Evolutionary conservation across 228 moss, liverwort and hornwort genomes (phyloP).

Genomic region (Sphagnum magellanicum): DNA sequence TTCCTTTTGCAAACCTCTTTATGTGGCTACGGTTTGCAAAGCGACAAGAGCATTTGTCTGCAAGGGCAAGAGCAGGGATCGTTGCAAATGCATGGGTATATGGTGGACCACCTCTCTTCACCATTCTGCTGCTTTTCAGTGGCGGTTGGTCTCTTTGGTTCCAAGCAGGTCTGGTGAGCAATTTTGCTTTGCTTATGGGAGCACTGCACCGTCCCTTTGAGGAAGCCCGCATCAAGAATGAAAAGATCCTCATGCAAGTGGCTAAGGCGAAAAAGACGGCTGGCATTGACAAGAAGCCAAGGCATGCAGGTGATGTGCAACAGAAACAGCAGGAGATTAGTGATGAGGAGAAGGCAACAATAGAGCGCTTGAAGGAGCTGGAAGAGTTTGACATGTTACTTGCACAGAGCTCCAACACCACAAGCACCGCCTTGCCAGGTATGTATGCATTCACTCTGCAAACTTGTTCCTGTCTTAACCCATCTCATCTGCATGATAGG

Average conservation of each 20-base stretch:
- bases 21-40: conserved; percentile 56
- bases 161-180: conserved; percentile 38
- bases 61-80: conserved; percentile 31
- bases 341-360: conserved; percentile 49
- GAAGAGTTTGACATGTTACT: conserved; percentile 69
- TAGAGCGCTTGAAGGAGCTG: conserved; percentile 49
- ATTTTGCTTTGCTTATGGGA: conserved; percentile 47
- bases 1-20: conserved; percentile 58
- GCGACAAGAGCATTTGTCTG: conserved; percentile 25
- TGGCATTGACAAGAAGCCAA: conserved; percentile 24
- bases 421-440: conserved; percentile 10
- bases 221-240: conserved; percentile 62
- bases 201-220: conserved; percentile 62
- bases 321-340: conserved; percentile 31
- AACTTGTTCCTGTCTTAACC: too few relatives aligned
- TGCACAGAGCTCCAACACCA: conserved; percentile 24
- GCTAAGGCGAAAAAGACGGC: conserved; percentile 21
- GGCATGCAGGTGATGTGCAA: not conserved
- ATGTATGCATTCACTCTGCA: conserved; percentile 2
- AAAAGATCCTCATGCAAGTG: conserved; percentile 41
- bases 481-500: too few relatives aligned
- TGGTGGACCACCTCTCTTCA: conserved; percentile 42
- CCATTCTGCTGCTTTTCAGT: conserved; percentile 42
- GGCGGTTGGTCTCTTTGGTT: conserved; percentile 39
- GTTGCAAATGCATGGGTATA: conserved; percentile 61